phyloP scores from a whole-genome alignment of 371 early-diverging fungal genomes.

The Mortierella sp. region DNA sequence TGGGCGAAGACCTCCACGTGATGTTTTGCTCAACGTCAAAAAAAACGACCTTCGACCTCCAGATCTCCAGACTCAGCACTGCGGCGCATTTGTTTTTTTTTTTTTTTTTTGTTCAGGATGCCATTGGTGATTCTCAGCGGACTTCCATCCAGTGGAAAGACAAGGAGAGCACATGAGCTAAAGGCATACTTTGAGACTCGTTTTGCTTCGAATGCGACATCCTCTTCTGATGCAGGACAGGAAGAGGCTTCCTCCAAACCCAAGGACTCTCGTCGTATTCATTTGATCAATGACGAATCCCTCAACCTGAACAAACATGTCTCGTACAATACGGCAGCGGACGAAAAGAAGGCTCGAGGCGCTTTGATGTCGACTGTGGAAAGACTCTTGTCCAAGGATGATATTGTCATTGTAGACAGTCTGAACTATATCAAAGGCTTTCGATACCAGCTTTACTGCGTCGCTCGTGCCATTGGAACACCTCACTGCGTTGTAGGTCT shows the following conservation, averaged over 20 bases:
- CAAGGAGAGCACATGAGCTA: constrained; percentile 82
- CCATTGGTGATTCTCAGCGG: constrained; percentile 92
- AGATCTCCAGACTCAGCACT: no score
- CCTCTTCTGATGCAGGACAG: constrained; percentile 58
- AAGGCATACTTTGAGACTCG: constrained; percentile 64
- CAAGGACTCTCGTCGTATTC: constrained; percentile 63
- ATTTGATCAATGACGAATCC: constrained; percentile 83
- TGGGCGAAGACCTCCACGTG: no score
- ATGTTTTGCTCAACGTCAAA: no score
- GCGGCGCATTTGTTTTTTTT: no score
- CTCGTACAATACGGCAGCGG: constrained; percentile 59
- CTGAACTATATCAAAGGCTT: constrained; percentile 98
- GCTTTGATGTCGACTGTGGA: constrained; percentile 92
- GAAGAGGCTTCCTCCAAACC: constrained; percentile 37
- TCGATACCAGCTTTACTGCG: constrained; percentile 95
- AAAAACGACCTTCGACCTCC: no score
- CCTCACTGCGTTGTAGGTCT: constrained; percentile 85
- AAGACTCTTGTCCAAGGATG: constrained; percentile 79
- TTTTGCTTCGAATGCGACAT: constrained; percentile 16
- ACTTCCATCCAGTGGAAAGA: constrained; percentile 92
- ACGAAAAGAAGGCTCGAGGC: constrained; percentile 94
- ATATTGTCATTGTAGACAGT: constrained; percentile 91
- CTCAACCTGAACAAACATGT: constrained; percentile 61
- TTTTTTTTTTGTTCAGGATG: constrained; percentile 62
- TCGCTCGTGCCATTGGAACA: constrained; percentile 88